Percentiles rank a stretch among this genome's conserved stretches.
Evolutionary conservation across 179 eudicot genomes (phyloP).

Genomic region (Actinidia arguta): DNA sequence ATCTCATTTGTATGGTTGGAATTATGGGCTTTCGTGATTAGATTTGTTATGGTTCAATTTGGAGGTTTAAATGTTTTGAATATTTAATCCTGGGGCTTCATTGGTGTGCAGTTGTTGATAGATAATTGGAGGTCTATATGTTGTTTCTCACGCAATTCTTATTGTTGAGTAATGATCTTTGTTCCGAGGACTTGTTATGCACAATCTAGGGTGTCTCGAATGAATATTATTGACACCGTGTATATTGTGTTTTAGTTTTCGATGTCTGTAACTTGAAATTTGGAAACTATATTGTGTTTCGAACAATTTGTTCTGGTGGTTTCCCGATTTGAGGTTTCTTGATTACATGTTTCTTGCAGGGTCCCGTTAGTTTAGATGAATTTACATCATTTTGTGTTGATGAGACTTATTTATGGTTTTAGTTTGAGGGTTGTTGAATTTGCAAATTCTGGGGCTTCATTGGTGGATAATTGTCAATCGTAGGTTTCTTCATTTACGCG

Average conservation of each 20-base stretch:
- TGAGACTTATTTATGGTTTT: too few species aligned
- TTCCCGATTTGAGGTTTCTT: neutral
- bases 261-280: neutral
- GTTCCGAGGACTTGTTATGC: neutral
- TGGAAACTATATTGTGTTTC: too few species aligned
- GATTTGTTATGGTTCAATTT: too few species aligned
- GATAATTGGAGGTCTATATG: neutral
- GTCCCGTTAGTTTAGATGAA: too few species aligned
- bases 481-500: too few species aligned
- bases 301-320: too few species aligned
- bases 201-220: neutral
- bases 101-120: neutral
- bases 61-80: neutral
- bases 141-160: neutral
- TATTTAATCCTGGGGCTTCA: too few species aligned
- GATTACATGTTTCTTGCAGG: neutral
- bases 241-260: neutral
- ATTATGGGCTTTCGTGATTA: too few species aligned
- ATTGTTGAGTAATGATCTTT: neutral
- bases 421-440: too few species aligned
- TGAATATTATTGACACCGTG: neutral
- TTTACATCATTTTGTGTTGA: too few species aligned
- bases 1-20: neutral
- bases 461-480: too few species aligned
- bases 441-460: too few species aligned